Evolutionary conservation across 164 flowering plant species (phyloP).

Genomic region (Magnolia sinica): DNA sequence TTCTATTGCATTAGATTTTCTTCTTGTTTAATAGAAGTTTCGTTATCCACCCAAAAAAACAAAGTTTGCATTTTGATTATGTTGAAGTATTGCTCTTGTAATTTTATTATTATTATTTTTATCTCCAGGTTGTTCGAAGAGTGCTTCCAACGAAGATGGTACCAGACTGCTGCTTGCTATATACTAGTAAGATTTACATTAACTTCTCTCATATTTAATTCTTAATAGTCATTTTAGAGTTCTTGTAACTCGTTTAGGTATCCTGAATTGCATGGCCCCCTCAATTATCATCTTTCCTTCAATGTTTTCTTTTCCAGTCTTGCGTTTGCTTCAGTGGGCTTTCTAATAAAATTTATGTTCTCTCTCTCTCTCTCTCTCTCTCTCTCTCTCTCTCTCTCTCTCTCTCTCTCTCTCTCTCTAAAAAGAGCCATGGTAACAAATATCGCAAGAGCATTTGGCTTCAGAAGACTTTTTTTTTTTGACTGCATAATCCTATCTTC

Average conservation of each 20-base stretch:
- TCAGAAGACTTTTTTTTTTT: too few species aligned
- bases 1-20: not conserved
- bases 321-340: too few species aligned
- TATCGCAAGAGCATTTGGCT: too few species aligned
- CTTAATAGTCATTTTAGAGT: not conserved
- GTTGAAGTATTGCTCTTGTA: not conserved
- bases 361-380: slow-evolving; percentile 6
- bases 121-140: slow-evolving; percentile 86
- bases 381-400: not conserved
- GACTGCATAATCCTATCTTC: too few species aligned
- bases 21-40: not conserved
- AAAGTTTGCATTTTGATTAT: too few species aligned
- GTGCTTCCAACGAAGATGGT: slow-evolving; percentile 96
- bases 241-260: not conserved
- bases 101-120: not conserved
- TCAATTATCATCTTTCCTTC: not conserved
- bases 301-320: too few species aligned
- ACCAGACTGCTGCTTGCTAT: slow-evolving; percentile 95
- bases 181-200: slow-evolving; percentile 66
- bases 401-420: too few species aligned
- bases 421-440: too few species aligned
- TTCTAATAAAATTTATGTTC: not conserved
- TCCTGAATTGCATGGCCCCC: not conserved
- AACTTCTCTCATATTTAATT: not conserved
- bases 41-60: not conserved